Evolutionary conservation across 306 rosid species (phyloP), one percentile per base, ranked within the genome.

Genomic region (Cucurbita pepo): DNA sequence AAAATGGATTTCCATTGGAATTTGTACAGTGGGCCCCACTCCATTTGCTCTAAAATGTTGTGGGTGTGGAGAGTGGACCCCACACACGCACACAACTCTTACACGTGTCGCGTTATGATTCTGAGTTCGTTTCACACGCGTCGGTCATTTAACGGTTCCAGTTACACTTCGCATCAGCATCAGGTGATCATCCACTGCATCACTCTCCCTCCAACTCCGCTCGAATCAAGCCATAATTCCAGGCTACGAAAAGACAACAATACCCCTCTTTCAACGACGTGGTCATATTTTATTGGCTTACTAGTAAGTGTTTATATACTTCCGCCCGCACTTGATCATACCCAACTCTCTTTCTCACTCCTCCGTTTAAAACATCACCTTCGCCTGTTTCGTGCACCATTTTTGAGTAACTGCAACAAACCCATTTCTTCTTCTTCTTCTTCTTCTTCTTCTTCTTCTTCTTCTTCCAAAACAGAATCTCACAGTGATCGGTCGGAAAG

Each of bases 131-230:
- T 2, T 10, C 3, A 6, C 77, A 71, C 82, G 63, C 52, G 84
- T 83, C 77, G 40, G 0, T 0, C 10, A 16, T 6, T 67, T 71
- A 79, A 80, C 86, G 90, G 94, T 79, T 81, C 44, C 53, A 44
- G 67, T 59, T 73, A 19, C 73, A 85, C 82, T 83, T 85, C 73
- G 61, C 84, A 89, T 91, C 94, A 71, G 80, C 85, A 43, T 85
- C 84, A 61, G 52, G 76, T 69, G 71, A 71, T 81, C 77, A 79
- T 78, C 77, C 10, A 70, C 53, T 78, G 74, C 74, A 36, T 57
- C 78, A 10, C 3, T 13, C 10, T 12, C 40, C 55, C 60, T 36
- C n/a, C 34, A 51, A 8, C 50, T 58, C 36, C 10, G 30, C 51
- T 40, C 63, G 5, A 56, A 38, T 40, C 21, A 72, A 72, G 18